Evolutionary conservation across 2,329 filamentous ascomycete genomes (phyloP), one percentile per base, ranked within the genome.

Genomic region (Venturia oleaginea): DNA sequence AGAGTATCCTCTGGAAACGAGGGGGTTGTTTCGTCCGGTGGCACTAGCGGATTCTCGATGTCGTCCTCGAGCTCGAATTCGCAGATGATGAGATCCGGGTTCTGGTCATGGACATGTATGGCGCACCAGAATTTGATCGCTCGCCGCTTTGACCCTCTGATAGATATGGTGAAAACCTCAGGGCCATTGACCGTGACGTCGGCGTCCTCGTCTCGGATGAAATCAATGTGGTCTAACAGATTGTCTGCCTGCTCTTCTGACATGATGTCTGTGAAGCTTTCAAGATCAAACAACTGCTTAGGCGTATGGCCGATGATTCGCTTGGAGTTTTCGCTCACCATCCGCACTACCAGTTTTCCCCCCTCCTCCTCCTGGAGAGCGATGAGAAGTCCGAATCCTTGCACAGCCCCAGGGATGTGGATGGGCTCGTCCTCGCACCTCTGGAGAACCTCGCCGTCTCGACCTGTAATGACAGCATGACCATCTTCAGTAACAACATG

Each of bases 351-450:
- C 13, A 94, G 82, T 46, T 83, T 84, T 3, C 87, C 88, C 43
- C 87, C 88, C 43, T 89, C 86, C 0, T 77, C 72, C 63, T 90
- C 86, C 63, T 86, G 83, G 24, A 96, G 74, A 0, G 87, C 91
- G 38, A 96, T 70, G 30, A 96, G 78, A 4, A 90, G 80, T 0
- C 92, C 92, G 69, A 96, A 96, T 0, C 84, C 81, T 72, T 96
- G 92, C 0, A 92, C 77, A 1, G 90, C 89, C 40, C 91, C 91
- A 0, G 92, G 92, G 0, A 91, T 88, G 68, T 93, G 91, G 32
- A 96, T 96, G 0, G 92, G 91, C 70, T 96, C 92, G 70, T 96
- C 92, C 74, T 96, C 92, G 71, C 92, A 96, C 62, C 86, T 83
- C 72, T 95, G 89, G 55, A 94, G 77, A 0, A 59, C 32, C 19